Evolutionary conservation across 164 flowering plant genomes (phyloP).

Genomic region (Warburgia ugandensis): DNA sequence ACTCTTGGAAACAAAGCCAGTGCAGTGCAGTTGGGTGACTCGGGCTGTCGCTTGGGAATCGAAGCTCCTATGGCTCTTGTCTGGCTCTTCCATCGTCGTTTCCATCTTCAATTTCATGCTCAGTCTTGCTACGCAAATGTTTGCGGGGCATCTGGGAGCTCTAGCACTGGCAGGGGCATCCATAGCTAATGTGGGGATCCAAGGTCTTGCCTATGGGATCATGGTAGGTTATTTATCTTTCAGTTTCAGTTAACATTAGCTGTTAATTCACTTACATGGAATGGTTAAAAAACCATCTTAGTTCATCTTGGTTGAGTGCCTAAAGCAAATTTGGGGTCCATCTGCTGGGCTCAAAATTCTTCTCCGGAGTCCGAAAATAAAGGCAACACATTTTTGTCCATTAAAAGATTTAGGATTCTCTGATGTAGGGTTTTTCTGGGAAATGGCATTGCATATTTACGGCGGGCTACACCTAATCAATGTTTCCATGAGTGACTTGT

Average conservation of each 20-base stretch:
- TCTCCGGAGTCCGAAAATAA: no score
- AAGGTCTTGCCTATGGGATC: constrained; percentile 77
- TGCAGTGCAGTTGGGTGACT: constrained; percentile 28
- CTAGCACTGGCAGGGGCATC: constrained; percentile 73
- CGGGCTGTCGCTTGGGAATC: constrained; percentile 57
- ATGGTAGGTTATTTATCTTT: constrained; percentile 46
- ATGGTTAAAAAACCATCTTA: no score
- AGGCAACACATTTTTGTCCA: no score
- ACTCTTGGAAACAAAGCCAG: constrained; percentile 25
- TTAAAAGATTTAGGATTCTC: no score
- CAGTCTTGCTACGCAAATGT: constrained; percentile 51
- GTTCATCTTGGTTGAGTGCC: no score
- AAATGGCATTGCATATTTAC: no score
- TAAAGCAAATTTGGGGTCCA: no score
- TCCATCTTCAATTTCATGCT: constrained; percentile 60
- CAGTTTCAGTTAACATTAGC: background rate
- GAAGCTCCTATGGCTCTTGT: constrained; percentile 42
- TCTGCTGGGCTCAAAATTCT: no score
- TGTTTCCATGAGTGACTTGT: no score
- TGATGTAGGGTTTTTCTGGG: no score
- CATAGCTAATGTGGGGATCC: constrained; percentile 65
- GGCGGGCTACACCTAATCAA: no score
- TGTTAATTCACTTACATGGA: background rate
- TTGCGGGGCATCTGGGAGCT: constrained; percentile 55
- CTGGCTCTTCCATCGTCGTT: constrained; percentile 41